phyloP scores from a whole-genome alignment of 441 rosid genomes.

The Arabidopsis lyrata region DNA sequence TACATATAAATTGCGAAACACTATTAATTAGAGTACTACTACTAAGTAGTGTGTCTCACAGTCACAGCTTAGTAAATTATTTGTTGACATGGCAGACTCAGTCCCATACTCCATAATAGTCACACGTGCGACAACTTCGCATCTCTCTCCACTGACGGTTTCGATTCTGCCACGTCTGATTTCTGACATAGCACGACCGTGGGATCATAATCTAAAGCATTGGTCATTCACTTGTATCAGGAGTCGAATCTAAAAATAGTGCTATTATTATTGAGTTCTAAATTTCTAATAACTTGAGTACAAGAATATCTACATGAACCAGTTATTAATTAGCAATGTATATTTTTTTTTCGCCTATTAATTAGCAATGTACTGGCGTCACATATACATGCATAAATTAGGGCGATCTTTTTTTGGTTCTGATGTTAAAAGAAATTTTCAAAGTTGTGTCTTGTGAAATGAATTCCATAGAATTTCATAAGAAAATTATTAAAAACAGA shows the following conservation, averaged over 20 bases:
- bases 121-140: conserved; percentile 40
- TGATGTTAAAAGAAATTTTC: too few species aligned
- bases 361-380: too few species aligned
- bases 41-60: neutral
- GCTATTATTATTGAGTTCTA: conserved; percentile 1
- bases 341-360: too few species aligned
- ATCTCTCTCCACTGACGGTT: conserved; percentile 24
- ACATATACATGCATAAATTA: neutral
- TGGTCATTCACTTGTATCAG: conserved; percentile 18
- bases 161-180: conserved; percentile 19
- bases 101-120: conserved; percentile 33
- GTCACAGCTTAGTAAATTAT: neutral
- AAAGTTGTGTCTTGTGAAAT: too few species aligned
- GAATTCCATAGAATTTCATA: too few species aligned
- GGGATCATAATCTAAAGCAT: conserved; percentile 24
- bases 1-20: neutral
- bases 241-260: neutral
- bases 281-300: neutral
- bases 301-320: neutral
- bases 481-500: too few species aligned
- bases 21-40: conserved; percentile 1
- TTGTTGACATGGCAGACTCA: conserved; percentile 21
- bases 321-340: neutral
- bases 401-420: too few species aligned
- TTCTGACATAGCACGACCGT: conserved; percentile 13